Evolutionary conservation across 352 stramenopile species (phyloP).

Genomic region (Phytophthora fragariaefolia): DNA sequence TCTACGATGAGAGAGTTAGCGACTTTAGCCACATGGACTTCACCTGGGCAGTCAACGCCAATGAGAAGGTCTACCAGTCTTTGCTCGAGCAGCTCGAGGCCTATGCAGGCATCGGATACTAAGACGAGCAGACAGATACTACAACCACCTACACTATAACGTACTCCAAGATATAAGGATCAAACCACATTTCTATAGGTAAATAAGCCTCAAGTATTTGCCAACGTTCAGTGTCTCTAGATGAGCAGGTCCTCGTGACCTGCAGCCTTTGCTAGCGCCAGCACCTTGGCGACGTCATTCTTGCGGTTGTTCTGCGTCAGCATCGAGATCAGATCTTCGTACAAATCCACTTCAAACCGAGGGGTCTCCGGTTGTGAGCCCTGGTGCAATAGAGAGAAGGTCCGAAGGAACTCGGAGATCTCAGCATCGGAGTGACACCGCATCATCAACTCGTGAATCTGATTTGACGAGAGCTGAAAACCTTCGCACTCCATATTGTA

Average conservation of each 20-base stretch:
- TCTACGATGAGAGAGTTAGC: slow-evolving; percentile 43
- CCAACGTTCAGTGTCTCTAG: slow-evolving; percentile 20
- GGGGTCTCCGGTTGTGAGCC: slow-evolving; percentile 37
- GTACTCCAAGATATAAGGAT: slow-evolving; percentile 17
- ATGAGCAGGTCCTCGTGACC: slow-evolving; percentile 34
- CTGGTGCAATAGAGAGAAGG: slow-evolving; percentile 76
- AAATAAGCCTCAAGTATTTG: slow-evolving; percentile 23
- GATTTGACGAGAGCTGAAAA: slow-evolving; percentile 50
- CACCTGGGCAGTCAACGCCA: slow-evolving; percentile 49
- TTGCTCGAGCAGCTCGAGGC: slow-evolving; percentile 49
- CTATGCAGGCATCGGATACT: slow-evolving; percentile 46
- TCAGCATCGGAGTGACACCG: slow-evolving; percentile 55
- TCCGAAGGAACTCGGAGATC: slow-evolving; percentile 60
- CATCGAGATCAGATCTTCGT: slow-evolving; percentile 60
- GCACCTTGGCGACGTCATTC: slow-evolving; percentile 53
- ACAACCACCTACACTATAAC: slow-evolving; percentile 9
- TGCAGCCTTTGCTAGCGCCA: slow-evolving; percentile 40
- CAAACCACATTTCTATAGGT: slow-evolving; percentile 32
- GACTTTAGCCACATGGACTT: slow-evolving; percentile 64
- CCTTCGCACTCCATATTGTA: slow-evolving; percentile 90
- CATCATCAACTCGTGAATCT: slow-evolving; percentile 59
- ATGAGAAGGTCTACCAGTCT: slow-evolving; percentile 50
- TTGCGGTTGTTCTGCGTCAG: slow-evolving; percentile 54
- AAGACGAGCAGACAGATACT: background rate
- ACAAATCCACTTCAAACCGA: slow-evolving; percentile 62